Percentiles rank a stretch among this genome's conserved stretches.
These are phyloP conservation scores for Boletus speciosus DNA, from an alignment of 768 basidiomycete genomes.

Conservation along the genomic window DNA sequence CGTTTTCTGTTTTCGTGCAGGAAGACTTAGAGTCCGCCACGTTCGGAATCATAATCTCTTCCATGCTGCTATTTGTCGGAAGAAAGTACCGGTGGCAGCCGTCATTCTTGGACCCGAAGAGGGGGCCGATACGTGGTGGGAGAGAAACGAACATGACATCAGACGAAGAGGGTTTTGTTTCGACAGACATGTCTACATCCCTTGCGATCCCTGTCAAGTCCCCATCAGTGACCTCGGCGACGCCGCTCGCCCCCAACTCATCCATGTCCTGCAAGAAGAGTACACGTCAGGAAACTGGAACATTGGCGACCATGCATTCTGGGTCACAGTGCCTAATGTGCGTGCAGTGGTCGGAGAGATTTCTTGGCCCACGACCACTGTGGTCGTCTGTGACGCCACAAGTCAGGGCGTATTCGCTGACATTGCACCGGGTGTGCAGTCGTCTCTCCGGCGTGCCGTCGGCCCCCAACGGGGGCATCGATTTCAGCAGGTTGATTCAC, in stretches of 20 bases:
- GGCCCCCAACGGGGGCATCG: slow-evolving; percentile 3
- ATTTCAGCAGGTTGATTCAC: slow-evolving; percentile 17
- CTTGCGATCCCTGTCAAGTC: slow-evolving; percentile 4
- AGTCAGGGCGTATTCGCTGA: neutral
- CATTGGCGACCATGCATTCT: slow-evolving; percentile 4
- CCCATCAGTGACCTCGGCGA: neutral
- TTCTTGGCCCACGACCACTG: slow-evolving; percentile 19
- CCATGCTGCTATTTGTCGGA: slow-evolving; percentile 27
- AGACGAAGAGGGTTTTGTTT: slow-evolving; percentile 23
- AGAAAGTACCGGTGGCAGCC: slow-evolving; percentile 29
- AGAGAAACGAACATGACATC: slow-evolving; percentile 21
- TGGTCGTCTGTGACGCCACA: slow-evolving; percentile 19
- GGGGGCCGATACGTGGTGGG: slow-evolving; percentile 25
- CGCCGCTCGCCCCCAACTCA: neutral
- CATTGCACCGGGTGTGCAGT: slow-evolving; percentile 9
- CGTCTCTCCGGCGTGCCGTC: neutral
- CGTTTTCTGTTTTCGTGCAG: slow-evolving; percentile 27
- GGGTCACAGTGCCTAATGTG: slow-evolving; percentile 15
- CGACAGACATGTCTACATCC: slow-evolving; percentile 25
- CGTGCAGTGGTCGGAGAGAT: slow-evolving; percentile 17
- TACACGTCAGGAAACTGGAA: slow-evolving; percentile 12
- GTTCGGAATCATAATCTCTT: slow-evolving; percentile 32
- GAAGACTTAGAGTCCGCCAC: slow-evolving; percentile 18
- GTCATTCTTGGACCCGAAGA: slow-evolving; percentile 33
- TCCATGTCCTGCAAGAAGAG: slow-evolving; percentile 11